Evolutionary conservation across 345 rosid species (phyloP).

Genomic region (Eucalyptus tenuipes): DNA sequence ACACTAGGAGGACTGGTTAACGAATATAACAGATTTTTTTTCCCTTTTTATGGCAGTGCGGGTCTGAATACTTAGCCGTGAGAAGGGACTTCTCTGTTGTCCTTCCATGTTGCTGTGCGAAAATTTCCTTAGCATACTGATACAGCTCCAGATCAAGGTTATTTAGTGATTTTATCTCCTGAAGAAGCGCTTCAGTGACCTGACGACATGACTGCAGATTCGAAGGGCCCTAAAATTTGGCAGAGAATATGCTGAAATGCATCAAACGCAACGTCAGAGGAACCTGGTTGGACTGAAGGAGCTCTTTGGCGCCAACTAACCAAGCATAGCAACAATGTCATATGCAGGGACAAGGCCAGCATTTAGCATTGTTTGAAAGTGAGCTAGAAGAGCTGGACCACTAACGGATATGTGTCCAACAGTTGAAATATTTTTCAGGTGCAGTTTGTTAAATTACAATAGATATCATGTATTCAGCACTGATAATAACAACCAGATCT

Average conservation of each 20-base stretch:
- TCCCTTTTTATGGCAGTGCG: neutral
- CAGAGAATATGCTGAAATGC: neutral
- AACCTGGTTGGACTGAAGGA: neutral
- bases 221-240: neutral
- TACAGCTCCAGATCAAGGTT: slow-evolving; percentile 73
- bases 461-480: neutral
- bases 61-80: slow-evolving; percentile 1
- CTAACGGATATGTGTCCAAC: neutral
- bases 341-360: neutral
- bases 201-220: slow-evolving; percentile 42
- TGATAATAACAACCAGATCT: neutral
- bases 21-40: neutral
- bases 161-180: slow-evolving; percentile 60
- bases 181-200: slow-evolving; percentile 39
- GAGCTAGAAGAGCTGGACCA: neutral
- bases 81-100: slow-evolving; percentile 2
- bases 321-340: neutral
- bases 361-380: neutral
- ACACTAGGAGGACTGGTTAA: neutral
- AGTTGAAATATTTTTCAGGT: neutral
- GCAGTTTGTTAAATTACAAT: neutral
- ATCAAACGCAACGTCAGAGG: neutral
- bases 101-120: slow-evolving; percentile 39
- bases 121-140: slow-evolving; percentile 58
- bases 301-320: neutral